Evolutionary conservation across 2,329 filamentous ascomycete species (phyloP).

Genomic region (Penicillium brasilianum): DNA sequence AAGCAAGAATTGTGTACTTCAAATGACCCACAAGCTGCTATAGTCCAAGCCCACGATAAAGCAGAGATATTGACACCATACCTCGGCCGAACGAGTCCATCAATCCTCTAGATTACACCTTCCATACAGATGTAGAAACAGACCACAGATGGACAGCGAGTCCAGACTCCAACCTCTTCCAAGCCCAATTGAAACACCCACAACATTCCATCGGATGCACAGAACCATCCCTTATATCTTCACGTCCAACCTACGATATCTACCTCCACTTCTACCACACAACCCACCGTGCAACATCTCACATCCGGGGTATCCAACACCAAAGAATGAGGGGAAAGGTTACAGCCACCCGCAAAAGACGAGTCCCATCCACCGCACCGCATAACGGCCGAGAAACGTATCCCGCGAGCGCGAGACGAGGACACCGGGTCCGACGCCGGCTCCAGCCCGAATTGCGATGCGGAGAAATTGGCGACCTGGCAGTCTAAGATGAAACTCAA

Average conservation of each 20-base stretch:
- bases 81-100: background rate
- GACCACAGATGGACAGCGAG: background rate
- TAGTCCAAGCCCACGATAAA: background rate
- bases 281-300: background rate
- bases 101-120: background rate
- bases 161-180: background rate
- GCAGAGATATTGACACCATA: background rate
- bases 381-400: background rate
- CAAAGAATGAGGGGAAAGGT: background rate
- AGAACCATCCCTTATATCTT: background rate
- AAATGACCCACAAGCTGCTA: background rate
- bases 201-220: background rate
- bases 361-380: conserved; percentile 15
- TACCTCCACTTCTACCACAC: background rate
- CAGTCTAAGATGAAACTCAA: conserved; percentile 31
- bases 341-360: conserved; percentile 8
- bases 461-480: conserved; percentile 23
- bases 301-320: background rate
- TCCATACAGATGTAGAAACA: background rate
- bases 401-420: background rate
- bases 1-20: background rate
- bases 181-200: background rate
- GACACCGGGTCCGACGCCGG: too few relatives aligned
- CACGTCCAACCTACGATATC: background rate
- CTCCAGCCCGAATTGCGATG: conserved; percentile 28